phyloP scores from a whole-genome alignment of 176 grass and related monocot species.

The Panicum miliaceum region DNA sequence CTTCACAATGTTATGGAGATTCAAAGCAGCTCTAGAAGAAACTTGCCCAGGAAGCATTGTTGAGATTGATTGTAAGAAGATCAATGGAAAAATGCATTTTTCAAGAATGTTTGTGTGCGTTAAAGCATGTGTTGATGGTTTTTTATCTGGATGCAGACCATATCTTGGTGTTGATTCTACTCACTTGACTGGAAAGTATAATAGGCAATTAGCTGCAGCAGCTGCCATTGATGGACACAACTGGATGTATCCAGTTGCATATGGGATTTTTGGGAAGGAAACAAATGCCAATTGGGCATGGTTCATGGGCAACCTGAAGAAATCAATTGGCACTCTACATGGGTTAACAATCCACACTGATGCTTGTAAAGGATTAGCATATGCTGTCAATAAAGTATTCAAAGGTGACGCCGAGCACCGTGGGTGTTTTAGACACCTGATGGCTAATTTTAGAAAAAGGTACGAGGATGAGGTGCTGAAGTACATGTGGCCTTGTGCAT shows the following conservation, averaged over 20 bases:
- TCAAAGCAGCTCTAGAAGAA: not conserved
- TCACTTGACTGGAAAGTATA: not conserved
- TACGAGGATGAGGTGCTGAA: not conserved
- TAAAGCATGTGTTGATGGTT: not conserved
- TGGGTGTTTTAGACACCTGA: not conserved
- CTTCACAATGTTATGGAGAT: not conserved
- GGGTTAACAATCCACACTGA: not conserved
- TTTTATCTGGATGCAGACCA: not conserved
- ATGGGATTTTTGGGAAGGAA: not conserved
- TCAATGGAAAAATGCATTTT: not conserved
- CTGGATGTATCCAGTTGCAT: not conserved
- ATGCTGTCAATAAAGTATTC: not conserved
- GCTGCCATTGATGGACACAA: not conserved
- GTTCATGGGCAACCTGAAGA: not conserved
- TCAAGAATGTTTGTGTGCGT: not conserved
- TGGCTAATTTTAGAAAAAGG: not conserved
- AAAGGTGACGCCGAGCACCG: not conserved
- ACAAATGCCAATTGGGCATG: not conserved
- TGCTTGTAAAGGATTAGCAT: not conserved
- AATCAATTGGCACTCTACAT: not conserved
- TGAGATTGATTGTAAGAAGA: not conserved
- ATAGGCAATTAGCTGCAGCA: not conserved
- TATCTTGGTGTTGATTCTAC: conserved; percentile 17
- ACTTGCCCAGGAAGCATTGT: not conserved
- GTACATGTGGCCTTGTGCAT: not conserved